A percentile compares a stretch with the other conserved stretches of the same genome.
Conservation (phyloP, 2,329 filamentous ascomycete genomes). For the Epichloe gansuensis region DNA sequence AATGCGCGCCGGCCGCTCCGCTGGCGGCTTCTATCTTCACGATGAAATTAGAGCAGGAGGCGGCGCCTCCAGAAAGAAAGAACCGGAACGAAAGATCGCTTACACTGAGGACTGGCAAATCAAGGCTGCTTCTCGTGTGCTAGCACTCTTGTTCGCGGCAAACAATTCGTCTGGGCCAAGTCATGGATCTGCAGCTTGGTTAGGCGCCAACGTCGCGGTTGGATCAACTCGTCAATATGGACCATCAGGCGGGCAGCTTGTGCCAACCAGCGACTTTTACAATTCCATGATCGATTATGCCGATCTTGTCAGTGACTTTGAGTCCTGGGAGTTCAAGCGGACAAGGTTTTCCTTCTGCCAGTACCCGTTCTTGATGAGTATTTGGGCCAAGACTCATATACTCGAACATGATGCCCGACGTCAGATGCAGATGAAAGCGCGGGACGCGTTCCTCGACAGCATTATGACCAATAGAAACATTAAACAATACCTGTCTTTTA, state of each 20-base stretch:
- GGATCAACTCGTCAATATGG: conserved; percentile 13
- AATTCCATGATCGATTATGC: conserved; percentile 74
- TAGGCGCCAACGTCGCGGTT: conserved; percentile 9
- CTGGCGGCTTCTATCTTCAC: conserved; percentile 52
- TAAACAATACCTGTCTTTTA: conserved; percentile 66
- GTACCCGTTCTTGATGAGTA: conserved; percentile 82
- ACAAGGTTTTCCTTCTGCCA: conserved; percentile 80
- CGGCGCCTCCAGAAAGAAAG: conserved; percentile 37
- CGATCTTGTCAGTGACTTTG: conserved; percentile 78
- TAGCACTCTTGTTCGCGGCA: conserved; percentile 70
- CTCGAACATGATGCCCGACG: conserved; percentile 77
- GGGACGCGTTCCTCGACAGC: conserved; percentile 84
- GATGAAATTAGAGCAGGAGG: conserved; percentile 54
- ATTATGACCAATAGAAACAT: conserved; percentile 64
- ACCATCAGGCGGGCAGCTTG: conserved; percentile 45
- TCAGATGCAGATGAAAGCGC: conserved; percentile 80
- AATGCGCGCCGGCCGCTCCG: conserved; percentile 52
- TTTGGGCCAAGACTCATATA: conserved; percentile 85
- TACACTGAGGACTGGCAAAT: conserved; percentile 88
- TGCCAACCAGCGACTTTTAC: conserved; percentile 79
- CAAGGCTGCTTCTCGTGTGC: conserved; percentile 64
- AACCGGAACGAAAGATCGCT: conserved; percentile 42
- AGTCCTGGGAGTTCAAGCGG: conserved; percentile 68
- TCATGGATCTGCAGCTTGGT: conserved; percentile 16
- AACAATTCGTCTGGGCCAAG: conserved; percentile 46